Conservation (phyloP, 768 basidiomycete genomes). For the Amanita fuliginea region DNA sequence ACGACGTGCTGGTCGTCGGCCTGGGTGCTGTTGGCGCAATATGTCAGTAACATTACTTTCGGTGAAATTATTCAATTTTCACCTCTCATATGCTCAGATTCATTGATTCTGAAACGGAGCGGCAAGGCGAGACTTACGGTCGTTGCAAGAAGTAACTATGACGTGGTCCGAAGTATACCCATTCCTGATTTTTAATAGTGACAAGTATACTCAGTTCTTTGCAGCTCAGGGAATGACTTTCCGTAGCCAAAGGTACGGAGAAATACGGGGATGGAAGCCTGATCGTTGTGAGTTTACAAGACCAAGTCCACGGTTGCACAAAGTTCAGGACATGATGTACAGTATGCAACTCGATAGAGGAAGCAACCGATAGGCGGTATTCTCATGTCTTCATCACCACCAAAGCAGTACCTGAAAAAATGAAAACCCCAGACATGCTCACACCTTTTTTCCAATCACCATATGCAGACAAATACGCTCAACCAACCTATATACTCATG, state of each 20-base stretch:
- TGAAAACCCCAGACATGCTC: constrained; percentile 44
- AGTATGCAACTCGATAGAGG: constrained; percentile 50
- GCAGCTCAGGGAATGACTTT: constrained; percentile 45
- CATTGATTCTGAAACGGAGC: constrained; percentile 43
- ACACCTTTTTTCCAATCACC: constrained; percentile 38
- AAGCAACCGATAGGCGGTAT: constrained; percentile 52
- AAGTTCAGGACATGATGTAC: background rate
- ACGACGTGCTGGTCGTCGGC: constrained; percentile 50
- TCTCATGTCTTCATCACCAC: constrained; percentile 58
- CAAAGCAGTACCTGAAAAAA: constrained; percentile 61
- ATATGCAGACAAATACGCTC: constrained; percentile 32
- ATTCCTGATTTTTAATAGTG: background rate
- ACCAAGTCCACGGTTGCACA: constrained; percentile 1
- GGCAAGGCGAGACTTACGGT: constrained; percentile 55
- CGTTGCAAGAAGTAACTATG: constrained; percentile 64
- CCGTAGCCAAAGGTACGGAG: constrained; percentile 48
- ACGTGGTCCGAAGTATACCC: constrained; percentile 34
- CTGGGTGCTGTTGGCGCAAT: constrained; percentile 58
- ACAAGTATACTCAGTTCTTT: background rate
- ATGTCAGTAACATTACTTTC: constrained; percentile 28
- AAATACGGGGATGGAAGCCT: constrained; percentile 48
- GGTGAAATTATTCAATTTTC: background rate
- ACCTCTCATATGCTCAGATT: constrained; percentile 25
- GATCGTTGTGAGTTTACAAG: constrained; percentile 38
- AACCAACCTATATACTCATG: constrained; percentile 50